phyloP scores from a whole-genome alignment of 352 stramenopile species.

The Phytopythium ostracodes region DNA sequence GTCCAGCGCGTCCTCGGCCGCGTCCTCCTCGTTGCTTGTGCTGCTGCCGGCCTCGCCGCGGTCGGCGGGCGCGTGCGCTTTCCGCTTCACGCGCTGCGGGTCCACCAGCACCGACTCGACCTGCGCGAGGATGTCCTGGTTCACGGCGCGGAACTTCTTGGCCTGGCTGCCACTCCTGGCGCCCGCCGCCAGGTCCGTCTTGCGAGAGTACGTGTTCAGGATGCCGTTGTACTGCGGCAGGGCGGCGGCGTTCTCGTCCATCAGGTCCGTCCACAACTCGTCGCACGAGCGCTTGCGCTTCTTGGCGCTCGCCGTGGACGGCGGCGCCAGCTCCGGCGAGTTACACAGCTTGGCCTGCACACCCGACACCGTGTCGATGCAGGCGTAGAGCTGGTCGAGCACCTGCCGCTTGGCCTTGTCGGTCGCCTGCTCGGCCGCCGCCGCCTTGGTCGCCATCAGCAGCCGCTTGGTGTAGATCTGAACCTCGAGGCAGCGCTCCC shows the following conservation, averaged over 20 bases:
- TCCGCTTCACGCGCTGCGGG: slow-evolving; percentile 75
- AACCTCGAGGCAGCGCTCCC: slow-evolving; percentile 78
- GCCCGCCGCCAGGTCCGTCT: slow-evolving; percentile 61
- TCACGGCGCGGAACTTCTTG: slow-evolving; percentile 89
- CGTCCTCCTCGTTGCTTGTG: slow-evolving; percentile 31
- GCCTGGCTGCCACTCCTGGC: slow-evolving; percentile 39
- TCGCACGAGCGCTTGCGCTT: slow-evolving; percentile 64
- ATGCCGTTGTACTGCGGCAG: slow-evolving; percentile 81
- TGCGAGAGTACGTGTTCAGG: slow-evolving; percentile 74
- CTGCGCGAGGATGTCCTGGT: slow-evolving; percentile 82
- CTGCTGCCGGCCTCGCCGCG: slow-evolving; percentile 19
- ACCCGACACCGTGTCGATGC: slow-evolving; percentile 52
- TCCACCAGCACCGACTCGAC: slow-evolving; percentile 84
- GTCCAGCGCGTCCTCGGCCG: slow-evolving; percentile 49
- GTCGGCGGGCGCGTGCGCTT: slow-evolving; percentile 69
- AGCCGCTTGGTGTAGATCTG: slow-evolving; percentile 86
- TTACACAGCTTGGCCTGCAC: slow-evolving; percentile 74
- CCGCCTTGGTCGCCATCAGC: slow-evolving; percentile 44
- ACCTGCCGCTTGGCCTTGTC: slow-evolving; percentile 30
- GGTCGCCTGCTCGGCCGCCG: slow-evolving; percentile 15
- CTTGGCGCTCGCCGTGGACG: slow-evolving; percentile 24
- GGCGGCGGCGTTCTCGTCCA: slow-evolving; percentile 30
- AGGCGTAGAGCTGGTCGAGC: slow-evolving; percentile 47
- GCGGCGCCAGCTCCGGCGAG: slow-evolving; percentile 38
- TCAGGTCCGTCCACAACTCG: slow-evolving; percentile 53